Conservation (phyloP, 345 rosid species). For the Cochlearia excelsa region DNA sequence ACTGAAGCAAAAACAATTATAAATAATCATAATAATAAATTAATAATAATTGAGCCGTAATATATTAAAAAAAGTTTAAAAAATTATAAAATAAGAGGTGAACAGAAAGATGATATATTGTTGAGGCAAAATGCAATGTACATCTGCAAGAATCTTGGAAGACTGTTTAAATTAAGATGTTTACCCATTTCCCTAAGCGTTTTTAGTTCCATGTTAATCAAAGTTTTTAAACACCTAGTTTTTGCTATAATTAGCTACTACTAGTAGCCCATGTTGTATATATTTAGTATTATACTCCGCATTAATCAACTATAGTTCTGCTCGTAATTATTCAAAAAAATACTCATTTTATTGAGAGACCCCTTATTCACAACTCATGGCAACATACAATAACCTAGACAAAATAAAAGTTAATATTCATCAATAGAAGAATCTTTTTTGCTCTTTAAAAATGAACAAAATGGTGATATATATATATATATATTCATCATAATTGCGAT, state of each 20-base stretch:
- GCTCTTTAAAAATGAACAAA: no score
- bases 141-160: conserved; percentile 29
- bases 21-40: not conserved
- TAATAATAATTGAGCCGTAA: conserved; percentile 8
- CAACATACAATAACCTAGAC: no score
- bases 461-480: no score
- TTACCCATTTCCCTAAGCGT: conserved; percentile 31
- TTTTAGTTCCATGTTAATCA: conserved; percentile 6
- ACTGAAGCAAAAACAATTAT: conserved; percentile 14
- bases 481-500: no score
- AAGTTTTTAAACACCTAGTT: conserved; percentile 18
- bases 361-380: no score
- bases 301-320: not conserved
- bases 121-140: conserved; percentile 36
- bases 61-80: conserved; percentile 8
- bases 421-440: no score
- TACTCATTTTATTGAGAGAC: not conserved
- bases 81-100: not conserved
- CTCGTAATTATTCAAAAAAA: conserved; percentile 3
- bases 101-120: conserved; percentile 14
- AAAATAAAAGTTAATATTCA: no score
- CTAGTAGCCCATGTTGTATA: conserved; percentile 21
- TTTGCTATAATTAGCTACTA: conserved; percentile 29
- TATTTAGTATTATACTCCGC: conserved; percentile 5
- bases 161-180: conserved; percentile 13